Evolutionary conservation across 495 filamentous ascomycete genomes (phyloP).

Genomic region (Pseudomonodictys pantanalensis): DNA sequence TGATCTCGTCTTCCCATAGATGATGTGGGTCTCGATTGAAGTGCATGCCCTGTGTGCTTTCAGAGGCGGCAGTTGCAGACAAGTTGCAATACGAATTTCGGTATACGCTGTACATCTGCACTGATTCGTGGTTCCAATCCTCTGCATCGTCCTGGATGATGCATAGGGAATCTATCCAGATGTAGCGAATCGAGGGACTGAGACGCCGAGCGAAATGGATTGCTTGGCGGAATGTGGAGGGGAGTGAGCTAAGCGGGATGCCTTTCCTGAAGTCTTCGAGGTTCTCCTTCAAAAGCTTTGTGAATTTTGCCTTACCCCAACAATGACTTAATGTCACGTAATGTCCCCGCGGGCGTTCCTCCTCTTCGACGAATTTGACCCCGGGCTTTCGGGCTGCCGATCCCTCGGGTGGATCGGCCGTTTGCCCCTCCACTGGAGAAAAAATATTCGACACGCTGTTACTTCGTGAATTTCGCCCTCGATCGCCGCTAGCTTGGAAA

Average conservation of each 20-base stretch:
- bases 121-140: not conserved
- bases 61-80: not conserved
- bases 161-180: not conserved
- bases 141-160: not conserved
- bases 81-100: not conserved
- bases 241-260: not conserved
- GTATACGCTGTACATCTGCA: not conserved
- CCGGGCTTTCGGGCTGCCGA: too few species aligned
- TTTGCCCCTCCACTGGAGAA: too few species aligned
- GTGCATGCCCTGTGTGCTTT: not conserved
- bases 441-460: too few species aligned
- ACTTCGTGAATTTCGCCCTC: too few species aligned
- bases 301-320: not conserved
- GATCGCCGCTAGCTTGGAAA: too few species aligned
- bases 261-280: not conserved
- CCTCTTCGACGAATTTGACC: too few species aligned
- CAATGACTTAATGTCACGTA: not conserved
- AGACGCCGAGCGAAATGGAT: not conserved
- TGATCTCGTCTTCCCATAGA: not conserved
- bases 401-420: too few species aligned
- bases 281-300: not conserved
- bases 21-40: not conserved
- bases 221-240: not conserved
- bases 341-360: not conserved
- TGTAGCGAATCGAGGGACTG: not conserved